Evolutionary conservation across 495 filamentous ascomycete species (phyloP), one percentile per base, ranked within the genome.

Genomic region (Letharia lupina): DNA sequence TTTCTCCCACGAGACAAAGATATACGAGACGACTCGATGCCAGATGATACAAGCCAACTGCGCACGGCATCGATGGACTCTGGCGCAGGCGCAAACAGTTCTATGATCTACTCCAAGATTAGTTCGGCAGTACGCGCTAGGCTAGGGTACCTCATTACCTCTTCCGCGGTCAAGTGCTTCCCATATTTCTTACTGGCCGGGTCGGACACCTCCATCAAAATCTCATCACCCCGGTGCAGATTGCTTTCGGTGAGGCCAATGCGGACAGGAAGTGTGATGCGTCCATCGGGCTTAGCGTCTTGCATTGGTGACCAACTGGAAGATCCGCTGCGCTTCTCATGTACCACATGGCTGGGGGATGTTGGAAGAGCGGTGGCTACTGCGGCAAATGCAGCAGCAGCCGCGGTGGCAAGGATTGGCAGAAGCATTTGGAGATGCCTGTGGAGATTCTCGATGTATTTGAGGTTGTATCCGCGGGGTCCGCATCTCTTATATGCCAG

Each of bases 211-310:
- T 80, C 75, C 81, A 84, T 84, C 11, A 86, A 74, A 40, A 82
- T 78, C 16, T 81, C 80, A 66, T 85, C 79, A 1, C 77, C 82
- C 37, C 72, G 70, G 59, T 84, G 77, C 39, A 85, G 64, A 60
- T 85, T 85, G 39, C 75, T 75, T 71, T 86, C 83, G 10, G 76
- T 75, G 67, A 86, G 70, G 8, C 82, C 84, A 58, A 86, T 84
- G 60, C 82, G 77, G 28, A 86, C 78, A 1, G 83, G 82, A 23
- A 86, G 75, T 35, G 52, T 56, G 31, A 56, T 56, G 15, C 52
- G 52, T 37, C 52, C 52, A 35, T 56, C 52, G 31, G 52, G 52
- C 31, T 56, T 56, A 35, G 31, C 52, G 5, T 15, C 52, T 18
- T 56, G 52, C 31, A 56, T 18, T 6, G 52, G 28, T 35, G 52